phyloP scores from a whole-genome alignment of 441 rosid genomes.

The Hypseocharis bilobata region DNA sequence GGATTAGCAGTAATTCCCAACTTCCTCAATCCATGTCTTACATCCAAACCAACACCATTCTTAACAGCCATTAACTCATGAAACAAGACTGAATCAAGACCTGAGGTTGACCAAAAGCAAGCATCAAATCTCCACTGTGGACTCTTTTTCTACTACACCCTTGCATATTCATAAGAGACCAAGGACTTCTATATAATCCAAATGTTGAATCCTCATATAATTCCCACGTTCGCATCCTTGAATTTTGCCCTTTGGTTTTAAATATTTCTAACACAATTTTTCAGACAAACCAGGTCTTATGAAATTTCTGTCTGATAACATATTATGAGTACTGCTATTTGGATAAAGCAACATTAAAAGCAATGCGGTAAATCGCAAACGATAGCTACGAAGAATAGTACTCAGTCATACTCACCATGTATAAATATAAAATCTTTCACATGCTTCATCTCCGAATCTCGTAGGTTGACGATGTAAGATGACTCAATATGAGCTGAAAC shows the following conservation, averaged over 20 bases:
- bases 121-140: background rate
- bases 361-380: background rate
- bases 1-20: too few species aligned
- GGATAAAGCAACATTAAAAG: background rate
- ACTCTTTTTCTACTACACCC: background rate
- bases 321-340: background rate
- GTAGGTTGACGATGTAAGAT: slow-evolving; percentile 71
- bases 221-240: background rate
- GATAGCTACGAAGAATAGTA: slow-evolving; percentile 1
- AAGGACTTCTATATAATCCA: background rate
- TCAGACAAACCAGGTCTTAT: too few species aligned
- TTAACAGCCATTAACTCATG: background rate
- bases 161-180: background rate
- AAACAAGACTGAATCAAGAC: too few species aligned
- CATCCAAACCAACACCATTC: too few species aligned
- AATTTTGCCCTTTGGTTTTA: background rate
- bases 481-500: slow-evolving; percentile 68
- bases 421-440: slow-evolving; percentile 88
- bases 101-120: too few species aligned
- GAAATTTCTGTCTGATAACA: too few species aligned
- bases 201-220: background rate
- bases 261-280: too few species aligned
- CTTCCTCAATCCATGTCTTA: too few species aligned
- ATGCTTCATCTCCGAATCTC: slow-evolving; percentile 84
- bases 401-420: slow-evolving; percentile 53